A percentile compares a stretch with the other conserved stretches of the same genome.
Evolutionary conservation across 805 yeast species (phyloP).

Genomic region (Yamadazyma scolyti): DNA sequence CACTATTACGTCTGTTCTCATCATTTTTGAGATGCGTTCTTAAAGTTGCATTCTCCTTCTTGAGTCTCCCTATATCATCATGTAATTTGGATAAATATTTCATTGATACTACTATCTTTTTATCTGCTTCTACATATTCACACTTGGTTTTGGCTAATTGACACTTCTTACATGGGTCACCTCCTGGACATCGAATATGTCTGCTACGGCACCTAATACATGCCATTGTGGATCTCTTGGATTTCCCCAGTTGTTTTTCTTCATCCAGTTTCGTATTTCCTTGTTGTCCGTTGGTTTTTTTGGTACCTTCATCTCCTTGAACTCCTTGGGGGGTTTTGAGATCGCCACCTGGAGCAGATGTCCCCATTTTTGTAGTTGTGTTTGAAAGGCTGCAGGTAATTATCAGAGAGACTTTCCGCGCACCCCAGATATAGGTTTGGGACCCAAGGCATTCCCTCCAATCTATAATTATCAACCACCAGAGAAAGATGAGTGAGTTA

Average conservation of each 20-base stretch:
- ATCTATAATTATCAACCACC: neutral
- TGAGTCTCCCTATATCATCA: conserved; percentile 60
- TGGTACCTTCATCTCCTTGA: neutral
- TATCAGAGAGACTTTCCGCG: no score
- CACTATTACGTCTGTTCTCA: conserved; percentile 10
- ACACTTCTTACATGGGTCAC: conserved; percentile 69
- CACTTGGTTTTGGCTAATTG: conserved; percentile 51
- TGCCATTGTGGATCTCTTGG: conserved; percentile 36
- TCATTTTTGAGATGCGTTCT: conserved; percentile 40
- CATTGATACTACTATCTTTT: conserved; percentile 70
- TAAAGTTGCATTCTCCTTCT: conserved; percentile 60
- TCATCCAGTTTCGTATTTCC: conserved; percentile 1
- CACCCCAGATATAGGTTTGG: no score
- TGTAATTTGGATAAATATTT: conserved; percentile 65
- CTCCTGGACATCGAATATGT: conserved; percentile 77
- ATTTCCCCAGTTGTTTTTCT: conserved; percentile 10
- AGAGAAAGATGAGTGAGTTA: neutral
- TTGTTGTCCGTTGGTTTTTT: neutral
- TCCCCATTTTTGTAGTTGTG: no score
- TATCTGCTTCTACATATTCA: conserved; percentile 69
- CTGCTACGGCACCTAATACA: conserved; percentile 69
- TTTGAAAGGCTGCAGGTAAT: no score
- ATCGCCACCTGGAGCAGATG: no score
- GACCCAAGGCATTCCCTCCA: no score
- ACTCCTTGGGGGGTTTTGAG: no score